Conservation (phyloP, 306 rosid genomes). For the Mimosa bimucronata region DNA sequence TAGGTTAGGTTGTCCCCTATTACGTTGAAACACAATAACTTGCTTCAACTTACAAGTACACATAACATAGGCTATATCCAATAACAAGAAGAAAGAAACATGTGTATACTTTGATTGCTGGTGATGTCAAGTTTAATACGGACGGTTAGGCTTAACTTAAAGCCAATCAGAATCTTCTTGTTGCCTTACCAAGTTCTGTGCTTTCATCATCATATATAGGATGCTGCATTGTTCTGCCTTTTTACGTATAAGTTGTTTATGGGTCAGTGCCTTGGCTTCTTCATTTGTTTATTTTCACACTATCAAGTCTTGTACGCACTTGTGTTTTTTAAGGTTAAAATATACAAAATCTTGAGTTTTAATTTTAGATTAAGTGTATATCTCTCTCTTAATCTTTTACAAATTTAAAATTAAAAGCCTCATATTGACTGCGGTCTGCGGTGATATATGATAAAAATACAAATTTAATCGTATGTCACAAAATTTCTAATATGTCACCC, state of each 20-base stretch:
- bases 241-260: not conserved
- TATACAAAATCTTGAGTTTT: no score
- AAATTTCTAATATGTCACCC: no score
- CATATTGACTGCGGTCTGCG: no score
- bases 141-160: no score
- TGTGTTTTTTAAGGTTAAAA: no score
- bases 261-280: no score
- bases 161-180: not conserved
- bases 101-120: not conserved
- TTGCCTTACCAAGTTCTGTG: not conserved
- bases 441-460: no score
- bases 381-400: no score
- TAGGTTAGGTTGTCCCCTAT: conserved; percentile 6
- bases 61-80: not conserved
- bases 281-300: not conserved
- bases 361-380: no score
- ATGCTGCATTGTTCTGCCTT: not conserved
- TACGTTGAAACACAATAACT: conserved; percentile 15
- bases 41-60: not conserved
- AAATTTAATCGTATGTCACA: no score
- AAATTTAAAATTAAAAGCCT: no score
- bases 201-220: not conserved
- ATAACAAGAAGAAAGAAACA: not conserved
- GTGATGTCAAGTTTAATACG: not conserved
- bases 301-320: not conserved